Conservation (phyloP, 495 filamentous ascomycete species). For the Astrocystis sublimbata region DNA sequence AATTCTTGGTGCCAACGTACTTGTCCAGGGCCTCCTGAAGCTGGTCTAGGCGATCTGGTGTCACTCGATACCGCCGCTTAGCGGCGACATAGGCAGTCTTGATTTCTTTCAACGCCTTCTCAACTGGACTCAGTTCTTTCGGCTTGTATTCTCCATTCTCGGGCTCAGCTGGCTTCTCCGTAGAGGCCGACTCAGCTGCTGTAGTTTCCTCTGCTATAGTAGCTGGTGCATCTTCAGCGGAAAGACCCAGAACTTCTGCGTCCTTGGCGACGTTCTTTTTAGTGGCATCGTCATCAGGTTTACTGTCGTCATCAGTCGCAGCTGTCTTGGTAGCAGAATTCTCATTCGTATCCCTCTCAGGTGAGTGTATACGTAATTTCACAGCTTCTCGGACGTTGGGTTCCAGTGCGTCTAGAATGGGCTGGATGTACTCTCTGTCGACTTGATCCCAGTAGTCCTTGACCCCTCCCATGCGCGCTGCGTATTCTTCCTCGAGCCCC, state of each 20-base stretch:
- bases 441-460: slow-evolving; percentile 76
- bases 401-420: slow-evolving; percentile 60
- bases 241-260: slow-evolving; percentile 9
- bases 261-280: slow-evolving; percentile 5
- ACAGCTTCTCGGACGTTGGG: slow-evolving; percentile 45
- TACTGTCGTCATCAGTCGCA: not conserved
- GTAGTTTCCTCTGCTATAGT: slow-evolving; percentile 9
- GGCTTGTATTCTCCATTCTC: slow-evolving; percentile 14
- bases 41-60: slow-evolving; percentile 64
- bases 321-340: slow-evolving; percentile 16
- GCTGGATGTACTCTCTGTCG: slow-evolving; percentile 73
- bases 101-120: slow-evolving; percentile 68
- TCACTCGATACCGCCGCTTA: slow-evolving; percentile 79
- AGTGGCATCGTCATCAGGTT: slow-evolving; percentile 13
- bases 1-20: slow-evolving; percentile 84
- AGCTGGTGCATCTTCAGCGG: slow-evolving; percentile 10
- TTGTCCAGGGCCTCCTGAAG: slow-evolving; percentile 68
- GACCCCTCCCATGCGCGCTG: slow-evolving; percentile 71
- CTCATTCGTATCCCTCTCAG: slow-evolving; percentile 26
- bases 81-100: slow-evolving; percentile 75
- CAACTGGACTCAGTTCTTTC: slow-evolving; percentile 50
- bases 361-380: slow-evolving; percentile 40
- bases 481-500: slow-evolving; percentile 66
- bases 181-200: slow-evolving; percentile 18
- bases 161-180: not conserved